Evolutionary conservation across 768 basidiomycete species (phyloP).

Genomic region (Saitozyma podzolica): DNA sequence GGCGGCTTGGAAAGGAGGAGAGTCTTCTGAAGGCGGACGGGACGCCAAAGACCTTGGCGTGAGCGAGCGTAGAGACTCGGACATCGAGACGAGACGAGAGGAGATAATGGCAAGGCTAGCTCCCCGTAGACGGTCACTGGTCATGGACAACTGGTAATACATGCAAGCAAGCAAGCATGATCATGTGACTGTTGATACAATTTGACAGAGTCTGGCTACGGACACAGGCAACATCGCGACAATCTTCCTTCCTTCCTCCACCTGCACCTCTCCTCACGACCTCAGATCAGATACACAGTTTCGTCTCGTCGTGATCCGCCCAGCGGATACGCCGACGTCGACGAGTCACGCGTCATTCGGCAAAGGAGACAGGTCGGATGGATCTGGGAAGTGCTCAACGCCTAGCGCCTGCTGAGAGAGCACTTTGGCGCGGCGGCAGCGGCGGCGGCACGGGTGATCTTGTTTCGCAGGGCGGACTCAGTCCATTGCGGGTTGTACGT

Average conservation of each 20-base stretch:
- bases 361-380: too few species aligned
- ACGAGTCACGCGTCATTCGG: too few species aligned
- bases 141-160: background rate
- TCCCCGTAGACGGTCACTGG: too few species aligned
- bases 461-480: conserved; percentile 13
- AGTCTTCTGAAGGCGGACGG: conserved; percentile 69
- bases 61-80: background rate
- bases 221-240: background rate
- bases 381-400: too few species aligned
- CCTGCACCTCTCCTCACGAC: background rate
- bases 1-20: conserved; percentile 64
- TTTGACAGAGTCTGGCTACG: background rate
- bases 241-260: background rate
- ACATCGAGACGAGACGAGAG: background rate
- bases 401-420: too few species aligned
- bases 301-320: background rate
- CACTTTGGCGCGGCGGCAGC: background rate
- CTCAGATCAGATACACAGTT: background rate
- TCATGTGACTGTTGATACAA: background rate
- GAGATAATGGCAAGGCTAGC: too few species aligned
- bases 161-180: background rate
- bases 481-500: conserved; percentile 11
- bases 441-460: conserved; percentile 14
- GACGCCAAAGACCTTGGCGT: conserved; percentile 58
- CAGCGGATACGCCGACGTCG: too few species aligned